Evolutionary conservation across 345 rosid genomes (phyloP).

Genomic region (Toxicodendron radicans): DNA sequence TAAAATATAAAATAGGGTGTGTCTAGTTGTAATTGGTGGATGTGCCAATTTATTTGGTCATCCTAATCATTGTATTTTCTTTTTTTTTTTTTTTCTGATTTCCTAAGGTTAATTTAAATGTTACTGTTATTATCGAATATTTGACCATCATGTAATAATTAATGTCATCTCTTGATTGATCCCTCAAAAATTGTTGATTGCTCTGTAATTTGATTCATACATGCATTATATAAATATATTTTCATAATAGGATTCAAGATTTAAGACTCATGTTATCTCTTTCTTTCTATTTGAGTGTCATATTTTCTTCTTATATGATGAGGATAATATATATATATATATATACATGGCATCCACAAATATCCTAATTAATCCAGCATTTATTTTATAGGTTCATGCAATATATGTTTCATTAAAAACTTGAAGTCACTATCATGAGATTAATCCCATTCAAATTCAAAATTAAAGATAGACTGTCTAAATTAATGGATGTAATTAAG

Average conservation of each 20-base stretch:
- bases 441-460: not conserved
- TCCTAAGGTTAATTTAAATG: not conserved
- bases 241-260: too few species aligned
- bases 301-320: too few species aligned
- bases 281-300: not conserved
- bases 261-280: too few species aligned
- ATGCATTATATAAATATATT: too few species aligned
- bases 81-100: not conserved
- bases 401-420: not conserved
- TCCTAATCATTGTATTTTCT: not conserved
- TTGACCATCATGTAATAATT: not conserved
- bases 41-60: constrained; percentile 9
- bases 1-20: constrained; percentile 24
- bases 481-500: constrained; percentile 21
- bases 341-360: too few species aligned
- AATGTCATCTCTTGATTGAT: constrained; percentile 9
- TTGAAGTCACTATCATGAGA: not conserved
- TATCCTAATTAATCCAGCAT: too few species aligned
- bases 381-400: not conserved
- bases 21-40: constrained; percentile 27
- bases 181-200: not conserved
- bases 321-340: too few species aligned
- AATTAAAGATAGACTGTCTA: constrained; percentile 29
- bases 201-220: too few species aligned
- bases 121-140: not conserved